Percentiles rank a stretch among this genome's conserved stretches.
Evolutionary conservation across 192 early-diverging fungal genomes (phyloP).

Genomic region (Geranomyces michiganensis): DNA sequence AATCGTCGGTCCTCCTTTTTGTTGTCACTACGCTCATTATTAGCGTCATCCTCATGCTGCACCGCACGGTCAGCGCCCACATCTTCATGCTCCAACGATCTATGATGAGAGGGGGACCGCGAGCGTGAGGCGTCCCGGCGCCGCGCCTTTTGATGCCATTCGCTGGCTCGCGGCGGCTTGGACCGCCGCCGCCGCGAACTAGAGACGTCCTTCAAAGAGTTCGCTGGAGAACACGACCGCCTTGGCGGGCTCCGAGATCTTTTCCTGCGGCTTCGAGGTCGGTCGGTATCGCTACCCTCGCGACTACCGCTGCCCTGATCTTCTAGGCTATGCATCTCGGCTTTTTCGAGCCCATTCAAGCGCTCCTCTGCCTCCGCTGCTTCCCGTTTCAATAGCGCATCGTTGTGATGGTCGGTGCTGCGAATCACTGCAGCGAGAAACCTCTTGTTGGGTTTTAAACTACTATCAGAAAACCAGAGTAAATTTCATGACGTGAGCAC

Average conservation of each 20-base stretch:
- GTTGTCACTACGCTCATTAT: too few relatives aligned
- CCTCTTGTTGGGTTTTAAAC: constrained; percentile 48
- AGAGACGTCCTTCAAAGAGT: neutral
- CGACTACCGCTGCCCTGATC: constrained; percentile 4
- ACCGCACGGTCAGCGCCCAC: too few relatives aligned
- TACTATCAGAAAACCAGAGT: too few relatives aligned
- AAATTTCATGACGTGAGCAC: too few relatives aligned
- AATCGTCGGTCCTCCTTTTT: too few relatives aligned
- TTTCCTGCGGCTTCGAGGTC: neutral
- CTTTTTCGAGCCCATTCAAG: neutral
- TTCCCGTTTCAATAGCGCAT: constrained; percentile 41
- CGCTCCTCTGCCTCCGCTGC: constrained; percentile 17
- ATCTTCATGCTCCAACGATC: too few relatives aligned
- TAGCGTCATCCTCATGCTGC: too few relatives aligned
- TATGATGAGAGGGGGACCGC: too few relatives aligned
- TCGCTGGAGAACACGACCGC: neutral
- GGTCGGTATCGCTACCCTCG: too few relatives aligned
- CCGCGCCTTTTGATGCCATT: too few relatives aligned
- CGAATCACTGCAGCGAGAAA: constrained; percentile 46
- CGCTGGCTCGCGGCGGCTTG: too few relatives aligned
- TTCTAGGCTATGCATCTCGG: neutral
- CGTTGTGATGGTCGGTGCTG: constrained; percentile 50
- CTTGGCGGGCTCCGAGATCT: neutral
- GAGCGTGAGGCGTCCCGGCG: too few relatives aligned
- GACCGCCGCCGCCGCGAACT: neutral